Percentiles rank a stretch among this genome's conserved stretches.
Evolutionary conservation across 495 filamentous ascomycete genomes (phyloP).

Genomic region (Xylaria bambusicola): DNA sequence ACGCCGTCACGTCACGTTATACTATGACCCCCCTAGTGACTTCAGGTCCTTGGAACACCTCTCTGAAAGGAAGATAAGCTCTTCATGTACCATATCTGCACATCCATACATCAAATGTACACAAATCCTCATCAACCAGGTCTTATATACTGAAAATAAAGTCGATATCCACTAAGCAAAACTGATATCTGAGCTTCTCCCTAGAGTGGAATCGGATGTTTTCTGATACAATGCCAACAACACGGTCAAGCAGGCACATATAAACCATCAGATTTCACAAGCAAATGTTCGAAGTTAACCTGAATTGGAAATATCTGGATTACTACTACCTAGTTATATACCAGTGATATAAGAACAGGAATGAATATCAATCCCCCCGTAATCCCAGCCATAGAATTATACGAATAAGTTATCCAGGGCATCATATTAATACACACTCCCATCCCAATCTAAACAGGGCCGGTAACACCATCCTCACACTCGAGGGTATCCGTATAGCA

Average conservation of each 20-base stretch:
- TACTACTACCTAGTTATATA: not conserved
- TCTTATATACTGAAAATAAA: no score
- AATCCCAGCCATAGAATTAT: not conserved
- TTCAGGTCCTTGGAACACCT: not conserved
- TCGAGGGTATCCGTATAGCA: conserved; percentile 40
- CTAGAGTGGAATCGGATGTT: no score
- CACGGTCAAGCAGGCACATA: no score
- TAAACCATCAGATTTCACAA: not conserved
- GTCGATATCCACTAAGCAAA: no score
- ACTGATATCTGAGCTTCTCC: no score
- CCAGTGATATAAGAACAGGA: not conserved
- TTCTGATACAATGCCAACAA: no score
- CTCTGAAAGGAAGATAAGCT: conserved; percentile 1
- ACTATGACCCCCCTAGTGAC: no score
- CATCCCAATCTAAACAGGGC: conserved; percentile 32
- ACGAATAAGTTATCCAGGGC: not conserved
- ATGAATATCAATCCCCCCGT: no score
- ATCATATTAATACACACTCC: not conserved
- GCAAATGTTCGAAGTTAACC: not conserved
- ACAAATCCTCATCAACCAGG: not conserved
- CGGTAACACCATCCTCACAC: conserved; percentile 35
- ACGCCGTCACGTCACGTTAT: no score
- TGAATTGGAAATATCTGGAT: not conserved
- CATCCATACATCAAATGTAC: not conserved
- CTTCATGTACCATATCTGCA: conserved; percentile 9